A percentile compares a stretch with the other conserved stretches of the same genome.
These are phyloP conservation scores for Colletotrichum cereale DNA, from an alignment of 2,329 filamentous ascomycete genomes.

Conservation along the genomic window DNA sequence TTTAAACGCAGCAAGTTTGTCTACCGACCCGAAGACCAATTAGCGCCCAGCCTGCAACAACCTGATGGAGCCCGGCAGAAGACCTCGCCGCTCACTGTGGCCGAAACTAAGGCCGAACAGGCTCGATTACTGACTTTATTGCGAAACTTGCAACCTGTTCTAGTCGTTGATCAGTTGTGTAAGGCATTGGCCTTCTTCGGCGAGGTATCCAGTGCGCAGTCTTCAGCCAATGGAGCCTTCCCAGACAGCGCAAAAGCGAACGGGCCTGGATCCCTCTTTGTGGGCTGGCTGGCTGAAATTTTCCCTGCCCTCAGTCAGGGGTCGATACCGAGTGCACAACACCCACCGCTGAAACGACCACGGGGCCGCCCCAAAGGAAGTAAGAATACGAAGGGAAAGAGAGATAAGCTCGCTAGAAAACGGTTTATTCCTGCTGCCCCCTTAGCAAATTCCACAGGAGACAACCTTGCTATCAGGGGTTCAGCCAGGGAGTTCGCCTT, in stretches of 20 bases:
- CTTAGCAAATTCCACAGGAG: background rate
- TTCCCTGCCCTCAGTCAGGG: slow-evolving; percentile 61
- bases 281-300: slow-evolving; percentile 74
- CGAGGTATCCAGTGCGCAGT: slow-evolving; percentile 67
- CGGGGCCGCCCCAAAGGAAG: slow-evolving; percentile 63
- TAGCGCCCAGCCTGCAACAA: background rate
- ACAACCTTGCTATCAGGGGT: background rate
- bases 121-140: slow-evolving; percentile 69
- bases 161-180: slow-evolving; percentile 73
- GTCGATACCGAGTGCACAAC: slow-evolving; percentile 29
- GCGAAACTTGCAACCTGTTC: slow-evolving; percentile 65
- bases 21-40: slow-evolving; percentile 32
- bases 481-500: slow-evolving; percentile 22
- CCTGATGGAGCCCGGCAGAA: slow-evolving; percentile 40
- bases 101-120: slow-evolving; percentile 70
- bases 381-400: slow-evolving; percentile 60
- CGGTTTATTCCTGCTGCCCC: background rate
- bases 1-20: slow-evolving; percentile 58
- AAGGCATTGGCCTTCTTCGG: slow-evolving; percentile 75
- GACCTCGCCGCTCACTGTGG: slow-evolving; percentile 51
- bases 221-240: slow-evolving; percentile 64
- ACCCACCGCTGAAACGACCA: slow-evolving; percentile 42
- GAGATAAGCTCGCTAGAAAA: slow-evolving; percentile 46
- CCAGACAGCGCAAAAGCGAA: slow-evolving; percentile 68
- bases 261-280: slow-evolving; percentile 68